These are phyloP conservation scores for Phanerochaete carnosa DNA, from an alignment of 768 basidiomycete genomes.

Conservation along the genomic window DNA sequence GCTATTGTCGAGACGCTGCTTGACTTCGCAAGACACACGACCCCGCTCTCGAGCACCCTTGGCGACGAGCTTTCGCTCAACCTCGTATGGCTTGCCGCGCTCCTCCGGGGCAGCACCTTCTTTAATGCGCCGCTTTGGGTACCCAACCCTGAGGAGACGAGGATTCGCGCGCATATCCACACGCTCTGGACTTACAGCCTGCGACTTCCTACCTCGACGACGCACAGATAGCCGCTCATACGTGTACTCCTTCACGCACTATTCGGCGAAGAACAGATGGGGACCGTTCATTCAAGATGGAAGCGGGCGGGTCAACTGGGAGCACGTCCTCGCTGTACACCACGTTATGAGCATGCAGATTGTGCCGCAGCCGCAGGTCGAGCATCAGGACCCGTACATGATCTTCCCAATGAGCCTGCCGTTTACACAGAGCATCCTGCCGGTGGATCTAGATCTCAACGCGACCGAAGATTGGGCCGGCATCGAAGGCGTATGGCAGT, in stretches of 20 bases:
- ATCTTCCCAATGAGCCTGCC: slow-evolving; percentile 50
- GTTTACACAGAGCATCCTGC: slow-evolving; percentile 50
- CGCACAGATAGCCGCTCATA: slow-evolving; percentile 45
- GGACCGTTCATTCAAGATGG: slow-evolving; percentile 54
- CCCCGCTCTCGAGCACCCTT: slow-evolving; percentile 26
- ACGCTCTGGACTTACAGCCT: slow-evolving; percentile 52
- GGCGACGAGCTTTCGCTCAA: slow-evolving; percentile 41
- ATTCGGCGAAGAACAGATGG: slow-evolving; percentile 44
- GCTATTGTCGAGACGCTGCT: slow-evolving; percentile 46
- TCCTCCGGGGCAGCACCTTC: slow-evolving; percentile 41
- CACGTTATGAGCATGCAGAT: slow-evolving; percentile 55
- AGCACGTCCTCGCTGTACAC: slow-evolving; percentile 51
- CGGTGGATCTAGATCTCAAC: slow-evolving; percentile 34
- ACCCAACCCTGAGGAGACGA: slow-evolving; percentile 34
- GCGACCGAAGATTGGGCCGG: slow-evolving; percentile 54
- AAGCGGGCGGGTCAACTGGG: slow-evolving; percentile 52
- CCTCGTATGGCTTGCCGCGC: slow-evolving; percentile 46
- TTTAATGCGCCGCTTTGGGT: slow-evolving; percentile 34
- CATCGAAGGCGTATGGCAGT: slow-evolving; percentile 55
- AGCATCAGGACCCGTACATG: slow-evolving; percentile 7
- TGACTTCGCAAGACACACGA: slow-evolving; percentile 39
- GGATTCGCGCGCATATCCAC: slow-evolving; percentile 51
- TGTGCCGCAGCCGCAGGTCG: slow-evolving; percentile 28
- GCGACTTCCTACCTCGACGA: slow-evolving; percentile 32
- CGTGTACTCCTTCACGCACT: slow-evolving; percentile 63